Base-by-base conservation (phyloP, 352 stramenopile species). In the Phytophthora sansomeana region DNA sequence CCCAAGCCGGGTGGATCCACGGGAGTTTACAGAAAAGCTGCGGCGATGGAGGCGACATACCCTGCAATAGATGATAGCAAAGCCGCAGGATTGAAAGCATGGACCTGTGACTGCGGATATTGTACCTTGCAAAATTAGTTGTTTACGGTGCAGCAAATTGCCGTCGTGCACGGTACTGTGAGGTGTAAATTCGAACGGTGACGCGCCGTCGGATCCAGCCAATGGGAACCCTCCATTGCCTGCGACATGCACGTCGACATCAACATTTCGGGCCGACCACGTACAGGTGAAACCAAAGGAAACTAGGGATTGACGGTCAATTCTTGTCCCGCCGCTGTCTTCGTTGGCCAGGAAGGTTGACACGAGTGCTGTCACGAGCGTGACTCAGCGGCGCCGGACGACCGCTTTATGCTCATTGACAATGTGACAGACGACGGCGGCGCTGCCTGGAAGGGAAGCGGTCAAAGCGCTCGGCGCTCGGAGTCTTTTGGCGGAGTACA, bases 241-340 rank as follows among this genome's bases (percentile, higher is more conserved):
- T 61, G 63, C 48, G 63, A 71, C 63, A 71, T 71, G 55, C 0
- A 0, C 2, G 9, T 59, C 54, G 62, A 69, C 61, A 53, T 69
- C 43, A 69, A 50, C 60, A 57, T 49, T 5, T 32, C 30, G 59
- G 58, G 48, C 43, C 17, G 28, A 11, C 41, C 11, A 19, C 14
- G n/a, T 42, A 39, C 33, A 6, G 16, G 36, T 24, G 21, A 24
- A 24, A n/a, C n/a, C n/a, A n/a, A 3, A 24, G 21, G 21, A 24
- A 24, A 24, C 21, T 3, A 24, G 21, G 21, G 21, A 24, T 24
- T 24, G 21, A 24, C 21, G 21, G 21, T 24, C 21, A 24, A 24
- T 24, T 24, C 21, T 42, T 42, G 36, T 14, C 33, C 56, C 35
- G 48, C 35, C 36, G 38, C 38, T 58, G 38, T n/a, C 33, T 51